These are phyloP conservation scores for Panicum hallii DNA, from an alignment of 202 grass and related monocot species.

Conservation along the genomic window DNA sequence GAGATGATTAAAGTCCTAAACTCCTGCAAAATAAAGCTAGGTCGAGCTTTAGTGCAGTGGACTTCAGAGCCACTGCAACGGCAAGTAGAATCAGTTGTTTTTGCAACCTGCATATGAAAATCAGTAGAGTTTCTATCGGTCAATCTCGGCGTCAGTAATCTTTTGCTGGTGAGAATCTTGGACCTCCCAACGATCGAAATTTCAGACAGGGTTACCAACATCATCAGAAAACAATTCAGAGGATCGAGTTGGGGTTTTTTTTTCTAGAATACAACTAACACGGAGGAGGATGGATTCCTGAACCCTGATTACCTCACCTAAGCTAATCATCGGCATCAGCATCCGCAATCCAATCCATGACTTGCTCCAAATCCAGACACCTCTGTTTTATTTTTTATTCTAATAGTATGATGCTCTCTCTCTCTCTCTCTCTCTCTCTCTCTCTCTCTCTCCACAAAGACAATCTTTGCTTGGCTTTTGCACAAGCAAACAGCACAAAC, in stretches of 20 bases:
- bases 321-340: slow-evolving; percentile 15
- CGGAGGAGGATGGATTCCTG: slow-evolving; percentile 32
- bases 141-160: slow-evolving; percentile 4
- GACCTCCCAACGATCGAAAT: slow-evolving; percentile 29
- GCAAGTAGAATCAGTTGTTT: neutral
- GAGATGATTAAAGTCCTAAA: slow-evolving; percentile 50
- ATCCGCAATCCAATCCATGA: slow-evolving; percentile 32
- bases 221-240: slow-evolving; percentile 33
- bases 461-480: slow-evolving; percentile 50
- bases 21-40: slow-evolving; percentile 11
- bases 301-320: slow-evolving; percentile 51
- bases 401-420: neutral
- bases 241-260: neutral
- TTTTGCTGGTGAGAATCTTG: slow-evolving; percentile 34
- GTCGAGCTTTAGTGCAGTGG: neutral
- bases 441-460: neutral
- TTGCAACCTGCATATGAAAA: neutral
- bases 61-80: slow-evolving; percentile 11
- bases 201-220: slow-evolving; percentile 26
- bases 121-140: neutral
- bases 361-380: slow-evolving; percentile 18
- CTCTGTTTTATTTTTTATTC: neutral
- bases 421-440: neutral
- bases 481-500: slow-evolving; percentile 42
- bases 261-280: slow-evolving; percentile 12